phyloP scores from a whole-genome alignment of 176 grass and related monocot species.

The Ampelocalamus luodianensis region DNA sequence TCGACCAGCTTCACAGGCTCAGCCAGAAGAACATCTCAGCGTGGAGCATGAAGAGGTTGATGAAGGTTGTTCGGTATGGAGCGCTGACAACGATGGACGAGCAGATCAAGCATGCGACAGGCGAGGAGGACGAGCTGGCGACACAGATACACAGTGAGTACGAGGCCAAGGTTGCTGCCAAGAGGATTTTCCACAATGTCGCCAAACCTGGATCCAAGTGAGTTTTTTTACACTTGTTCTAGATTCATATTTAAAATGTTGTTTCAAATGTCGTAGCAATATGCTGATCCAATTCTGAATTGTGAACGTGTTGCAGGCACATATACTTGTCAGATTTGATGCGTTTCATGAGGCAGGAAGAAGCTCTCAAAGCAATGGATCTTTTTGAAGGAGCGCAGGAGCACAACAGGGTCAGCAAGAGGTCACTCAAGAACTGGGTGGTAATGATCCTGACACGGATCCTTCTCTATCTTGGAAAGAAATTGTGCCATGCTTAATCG shows the following conservation, averaged over 20 bases:
- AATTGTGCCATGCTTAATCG: background rate
- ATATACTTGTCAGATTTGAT: constrained; percentile 83
- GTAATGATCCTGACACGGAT: constrained; percentile 48
- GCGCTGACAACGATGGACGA: constrained; percentile 81
- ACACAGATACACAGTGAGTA: constrained; percentile 83
- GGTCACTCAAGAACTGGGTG: constrained; percentile 88
- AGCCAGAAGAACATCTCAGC: constrained; percentile 94
- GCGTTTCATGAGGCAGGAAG: constrained; percentile 86
- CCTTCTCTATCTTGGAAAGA: background rate
- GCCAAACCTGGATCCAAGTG: constrained; percentile 75
- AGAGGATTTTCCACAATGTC: constrained; percentile 85
- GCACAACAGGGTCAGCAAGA: constrained; percentile 73
- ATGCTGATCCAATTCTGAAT: background rate
- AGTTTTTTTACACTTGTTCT: background rate
- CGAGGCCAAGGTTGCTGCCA: constrained; percentile 90
- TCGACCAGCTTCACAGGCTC: constrained; percentile 86
- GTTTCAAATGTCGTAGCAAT: background rate
- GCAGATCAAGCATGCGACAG: constrained; percentile 52
- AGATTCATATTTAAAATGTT: background rate
- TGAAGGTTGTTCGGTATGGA: constrained; percentile 85
- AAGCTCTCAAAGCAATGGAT: constrained; percentile 75
- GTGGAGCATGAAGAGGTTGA: constrained; percentile 96
- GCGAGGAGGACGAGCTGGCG: constrained; percentile 60
- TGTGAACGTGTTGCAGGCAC: constrained; percentile 55
- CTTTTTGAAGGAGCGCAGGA: constrained; percentile 86